Evolutionary conservation across 2,329 filamentous ascomycete species (phyloP).

Genomic region (Colletotrichum orbiculare): DNA sequence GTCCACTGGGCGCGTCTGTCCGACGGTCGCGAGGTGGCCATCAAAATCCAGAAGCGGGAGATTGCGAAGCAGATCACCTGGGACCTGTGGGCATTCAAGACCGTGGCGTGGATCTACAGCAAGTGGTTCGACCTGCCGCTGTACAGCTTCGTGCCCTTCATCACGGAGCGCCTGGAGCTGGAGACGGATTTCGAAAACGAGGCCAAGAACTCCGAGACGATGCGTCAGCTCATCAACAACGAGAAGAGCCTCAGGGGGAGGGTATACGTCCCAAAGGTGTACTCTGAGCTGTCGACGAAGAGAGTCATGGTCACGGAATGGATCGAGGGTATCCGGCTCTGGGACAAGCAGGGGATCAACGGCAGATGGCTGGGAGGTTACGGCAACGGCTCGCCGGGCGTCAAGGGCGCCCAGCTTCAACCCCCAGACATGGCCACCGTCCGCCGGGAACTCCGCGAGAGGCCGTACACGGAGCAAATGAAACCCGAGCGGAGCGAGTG

Average conservation of each 20-base stretch:
- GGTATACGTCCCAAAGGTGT: constrained; percentile 90
- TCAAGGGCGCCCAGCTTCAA: constrained; percentile 71
- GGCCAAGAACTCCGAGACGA: constrained; percentile 85
- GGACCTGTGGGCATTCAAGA: constrained; percentile 97
- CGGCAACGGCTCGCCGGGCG: constrained; percentile 81
- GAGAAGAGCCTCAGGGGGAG: constrained; percentile 82
- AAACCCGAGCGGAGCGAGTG: constrained; percentile 86
- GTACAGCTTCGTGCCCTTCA: constrained; percentile 90
- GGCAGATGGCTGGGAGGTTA: constrained; percentile 82
- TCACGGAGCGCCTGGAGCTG: constrained; percentile 88
- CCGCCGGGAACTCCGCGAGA: constrained; percentile 58
- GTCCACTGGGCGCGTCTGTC: constrained; percentile 91
- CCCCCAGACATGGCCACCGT: constrained; percentile 60
- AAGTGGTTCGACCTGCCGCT: constrained; percentile 93
- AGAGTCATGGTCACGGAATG: constrained; percentile 95
- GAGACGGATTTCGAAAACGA: constrained; percentile 97
- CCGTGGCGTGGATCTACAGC: constrained; percentile 84
- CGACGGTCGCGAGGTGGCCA: constrained; percentile 90
- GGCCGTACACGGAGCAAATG: constrained; percentile 67
- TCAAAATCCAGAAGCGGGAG: constrained; percentile 97
- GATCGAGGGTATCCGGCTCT: constrained; percentile 94
- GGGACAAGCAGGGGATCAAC: constrained; percentile 88
- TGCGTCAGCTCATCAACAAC: constrained; percentile 79
- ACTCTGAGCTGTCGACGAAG: constrained; percentile 82
- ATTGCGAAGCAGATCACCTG: constrained; percentile 91